Evolutionary conservation across 108 stramenopile genomes (phyloP).

Genomic region (Asterionellopsis glacialis): DNA sequence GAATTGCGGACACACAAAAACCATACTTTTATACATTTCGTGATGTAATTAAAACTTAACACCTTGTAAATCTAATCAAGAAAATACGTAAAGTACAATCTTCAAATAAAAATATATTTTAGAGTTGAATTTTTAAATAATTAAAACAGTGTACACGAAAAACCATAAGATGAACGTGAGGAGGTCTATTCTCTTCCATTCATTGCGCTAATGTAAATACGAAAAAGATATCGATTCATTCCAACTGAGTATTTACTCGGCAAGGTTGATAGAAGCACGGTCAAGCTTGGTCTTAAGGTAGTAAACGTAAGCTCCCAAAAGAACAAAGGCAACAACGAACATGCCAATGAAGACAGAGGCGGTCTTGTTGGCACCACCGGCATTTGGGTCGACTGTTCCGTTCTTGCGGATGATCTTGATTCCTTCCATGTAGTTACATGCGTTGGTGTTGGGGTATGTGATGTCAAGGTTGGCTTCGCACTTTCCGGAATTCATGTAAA

Average conservation of each 20-base stretch:
- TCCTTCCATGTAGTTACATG: conserved; percentile 80
- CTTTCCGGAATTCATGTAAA: conserved; percentile 71
- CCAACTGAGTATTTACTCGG: conserved; percentile 28
- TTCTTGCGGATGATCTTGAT: conserved; percentile 71
- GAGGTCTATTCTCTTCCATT: too few species aligned
- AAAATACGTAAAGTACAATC: too few species aligned
- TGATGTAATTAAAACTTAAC: too few species aligned
- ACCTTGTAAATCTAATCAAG: too few species aligned
- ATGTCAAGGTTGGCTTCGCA: conserved; percentile 54
- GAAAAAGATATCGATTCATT: not conserved
- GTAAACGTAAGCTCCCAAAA: conserved; percentile 73
- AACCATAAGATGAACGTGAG: too few species aligned
- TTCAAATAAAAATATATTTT: too few species aligned
- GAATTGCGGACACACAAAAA: too few species aligned
- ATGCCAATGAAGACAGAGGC: conserved; percentile 76
- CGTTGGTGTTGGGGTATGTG: conserved; percentile 49
- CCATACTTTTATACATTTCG: too few species aligned
- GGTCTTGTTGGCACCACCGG: conserved; percentile 50
- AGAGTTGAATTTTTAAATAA: too few species aligned
- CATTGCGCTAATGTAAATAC: too few species aligned
- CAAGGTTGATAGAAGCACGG: conserved; percentile 76
- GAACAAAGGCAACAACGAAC: conserved; percentile 72
- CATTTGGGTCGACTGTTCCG: conserved; percentile 40
- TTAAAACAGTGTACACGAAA: too few species aligned
- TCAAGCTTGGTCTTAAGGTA: conserved; percentile 83